Evolutionary conservation across 495 filamentous ascomycete genomes (phyloP).

Genomic region (Penicillium angulare): DNA sequence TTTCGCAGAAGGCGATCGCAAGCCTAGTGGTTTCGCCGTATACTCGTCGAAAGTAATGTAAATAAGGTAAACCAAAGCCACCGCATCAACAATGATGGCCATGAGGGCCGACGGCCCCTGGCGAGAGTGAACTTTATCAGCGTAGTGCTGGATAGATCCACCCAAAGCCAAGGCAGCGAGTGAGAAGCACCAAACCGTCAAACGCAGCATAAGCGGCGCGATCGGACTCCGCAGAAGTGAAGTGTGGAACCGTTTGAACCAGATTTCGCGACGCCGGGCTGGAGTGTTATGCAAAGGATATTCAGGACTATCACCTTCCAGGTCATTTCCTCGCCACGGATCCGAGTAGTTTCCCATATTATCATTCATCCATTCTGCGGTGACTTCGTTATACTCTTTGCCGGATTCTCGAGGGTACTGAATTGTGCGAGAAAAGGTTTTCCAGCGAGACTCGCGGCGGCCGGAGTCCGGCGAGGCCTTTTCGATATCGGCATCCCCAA

Average conservation of each 20-base stretch:
- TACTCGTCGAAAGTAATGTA: conserved; percentile 98
- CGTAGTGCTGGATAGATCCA: conserved; percentile 66
- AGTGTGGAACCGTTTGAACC: conserved; percentile 56
- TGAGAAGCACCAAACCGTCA: conserved; percentile 80
- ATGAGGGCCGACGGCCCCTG: conserved; percentile 78
- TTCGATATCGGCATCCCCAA: conserved; percentile 7
- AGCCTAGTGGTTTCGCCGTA: conserved; percentile 84
- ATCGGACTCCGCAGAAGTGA: conserved; percentile 74
- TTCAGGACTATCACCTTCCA: conserved; percentile 43
- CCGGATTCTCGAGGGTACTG: conserved; percentile 49
- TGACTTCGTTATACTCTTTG: conserved; percentile 49
- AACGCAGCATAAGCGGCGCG: conserved; percentile 78
- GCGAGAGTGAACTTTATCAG: conserved; percentile 40
- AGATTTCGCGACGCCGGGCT: conserved; percentile 46
- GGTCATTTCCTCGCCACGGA: conserved; percentile 54
- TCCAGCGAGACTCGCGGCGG: conserved; percentile 58
- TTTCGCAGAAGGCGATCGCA: conserved; percentile 79
- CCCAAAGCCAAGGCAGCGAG: conserved; percentile 78
- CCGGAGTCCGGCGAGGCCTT: neutral
- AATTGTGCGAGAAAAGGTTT: conserved; percentile 54
- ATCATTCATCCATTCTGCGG: conserved; percentile 57
- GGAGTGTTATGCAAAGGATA: conserved; percentile 35
- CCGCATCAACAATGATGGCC: conserved; percentile 84
- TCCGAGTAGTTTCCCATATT: conserved; percentile 54
- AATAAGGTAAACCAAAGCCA: conserved; percentile 83